Base-by-base conservation (phyloP, 164 flowering plant species). In the Vitis riparia region DNA sequence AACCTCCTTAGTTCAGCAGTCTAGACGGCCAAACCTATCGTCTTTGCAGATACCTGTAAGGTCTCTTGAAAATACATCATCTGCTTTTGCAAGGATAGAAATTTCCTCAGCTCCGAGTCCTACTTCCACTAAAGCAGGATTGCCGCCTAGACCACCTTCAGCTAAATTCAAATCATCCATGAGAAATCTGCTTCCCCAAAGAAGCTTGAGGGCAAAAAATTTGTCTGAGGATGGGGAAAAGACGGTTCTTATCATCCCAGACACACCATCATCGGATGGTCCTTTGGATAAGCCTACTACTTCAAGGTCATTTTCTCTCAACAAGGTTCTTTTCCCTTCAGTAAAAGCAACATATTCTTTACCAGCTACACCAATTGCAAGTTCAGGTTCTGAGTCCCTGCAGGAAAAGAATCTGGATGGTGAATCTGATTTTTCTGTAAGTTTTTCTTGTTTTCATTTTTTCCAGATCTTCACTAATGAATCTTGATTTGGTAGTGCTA, bases 91-190 rank as follows among this genome's bases (percentile, higher is more conserved):
- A 8, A 73, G 79, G 51, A 74, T 72, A 58, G 85, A 90, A 47
- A 71, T 74, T 66, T 75, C 83, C 67, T 74, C 84, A 12, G 47
- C 68, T 30, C 15, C 82, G 27, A 87, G 88, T 70, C 91, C 93
- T 32, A 66, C 69, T 75, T 82, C 93, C 51, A 65, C 74, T 17
- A 88, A 80, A 82, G 73, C 84, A 12, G 88, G 89, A 58, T 78
- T 91, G 59, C 93, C 96, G 0, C 96, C 91, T 13, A 81, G 88
- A 69, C 90, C 96, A 66, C 74, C 55, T 79, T 86, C 93, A 30
- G 83, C 85, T 15, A 87, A 83, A 73, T 71, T 79, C 58, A 83
- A 68, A 71, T 68, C 89, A 27, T 82, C 88, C 48, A 73, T 85
- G 73, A 88, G 71, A 75, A 86, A 77, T 80, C 59, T 90, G 73